phyloP scores from a whole-genome alignment of 768 basidiomycete genomes.

The Hypholoma fasciculare region DNA sequence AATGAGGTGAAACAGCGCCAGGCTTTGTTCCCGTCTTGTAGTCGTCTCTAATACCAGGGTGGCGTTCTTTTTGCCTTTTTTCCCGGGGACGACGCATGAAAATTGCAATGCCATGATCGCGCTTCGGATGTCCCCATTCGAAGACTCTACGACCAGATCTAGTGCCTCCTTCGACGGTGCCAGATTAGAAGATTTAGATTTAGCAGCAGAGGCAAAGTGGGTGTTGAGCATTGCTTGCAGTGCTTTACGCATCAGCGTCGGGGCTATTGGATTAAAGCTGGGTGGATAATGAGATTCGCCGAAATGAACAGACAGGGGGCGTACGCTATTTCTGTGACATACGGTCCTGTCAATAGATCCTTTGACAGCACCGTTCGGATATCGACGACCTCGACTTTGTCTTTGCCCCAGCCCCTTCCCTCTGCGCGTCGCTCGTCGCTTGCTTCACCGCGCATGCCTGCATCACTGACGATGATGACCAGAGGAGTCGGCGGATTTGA shows the following conservation, averaged over 20 bases:
- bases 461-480: conserved; percentile 81
- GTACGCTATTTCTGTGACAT: conserved; percentile 79
- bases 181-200: conserved; percentile 5
- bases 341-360: conserved; percentile 68
- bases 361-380: conserved; percentile 70
- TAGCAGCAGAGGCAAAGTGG: conserved; percentile 40
- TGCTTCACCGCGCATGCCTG: conserved; percentile 75
- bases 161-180: conserved; percentile 65
- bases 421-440: conserved; percentile 43
- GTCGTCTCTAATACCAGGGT: conserved; percentile 65
- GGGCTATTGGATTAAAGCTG: conserved; percentile 92
- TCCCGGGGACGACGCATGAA: conserved; percentile 49
- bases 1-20: conserved; percentile 88
- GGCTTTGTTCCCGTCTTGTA: conserved; percentile 80
- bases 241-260: conserved; percentile 80
- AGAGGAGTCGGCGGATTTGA: conserved; percentile 55
- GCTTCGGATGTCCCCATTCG: conserved; percentile 90
- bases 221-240: conserved; percentile 57
- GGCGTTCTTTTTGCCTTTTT: conserved; percentile 32
- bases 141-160: conserved; percentile 73
- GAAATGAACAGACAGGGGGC: conserved; percentile 20
- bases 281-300: not conserved
- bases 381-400: conserved; percentile 47
- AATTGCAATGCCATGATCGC: conserved; percentile 95
- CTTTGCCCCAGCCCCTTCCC: conserved; percentile 47